Evolutionary conservation across 2,329 filamentous ascomycete species (phyloP).

Genomic region (Ceratocystis variospora): DNA sequence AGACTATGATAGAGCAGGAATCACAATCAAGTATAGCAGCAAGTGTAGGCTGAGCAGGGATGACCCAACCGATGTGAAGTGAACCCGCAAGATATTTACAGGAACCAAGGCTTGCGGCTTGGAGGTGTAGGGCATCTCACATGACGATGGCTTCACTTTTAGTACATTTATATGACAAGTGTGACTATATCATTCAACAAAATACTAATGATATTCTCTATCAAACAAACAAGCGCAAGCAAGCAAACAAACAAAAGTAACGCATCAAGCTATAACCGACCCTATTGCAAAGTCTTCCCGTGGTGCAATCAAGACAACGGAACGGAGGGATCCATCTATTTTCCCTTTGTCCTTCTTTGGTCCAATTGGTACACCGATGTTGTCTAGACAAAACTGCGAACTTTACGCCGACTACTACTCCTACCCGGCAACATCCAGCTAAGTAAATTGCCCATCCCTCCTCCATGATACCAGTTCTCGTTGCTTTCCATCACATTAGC

Average conservation of each 20-base stretch:
- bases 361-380: background rate
- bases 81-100: too few species aligned
- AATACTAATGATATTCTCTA: background rate
- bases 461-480: background rate
- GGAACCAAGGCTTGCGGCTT: too few species aligned
- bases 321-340: background rate
- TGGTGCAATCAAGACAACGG: background rate
- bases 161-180: background rate
- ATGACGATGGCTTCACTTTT: too few species aligned
- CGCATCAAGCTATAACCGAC: background rate
- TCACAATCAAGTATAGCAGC: background rate
- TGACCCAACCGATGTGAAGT: too few species aligned
- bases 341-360: background rate
- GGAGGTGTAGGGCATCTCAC: too few species aligned
- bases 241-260: background rate
- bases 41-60: background rate
- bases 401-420: background rate
- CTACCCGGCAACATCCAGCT: background rate
- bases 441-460: background rate
- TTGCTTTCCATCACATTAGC: background rate
- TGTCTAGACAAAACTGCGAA: background rate
- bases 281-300: background rate
- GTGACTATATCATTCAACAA: background rate
- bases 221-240: background rate
- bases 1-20: conserved; percentile 10